Base-by-base conservation (phyloP, 2,329 filamentous ascomycete species). In the Verticillium isaacii region DNA sequence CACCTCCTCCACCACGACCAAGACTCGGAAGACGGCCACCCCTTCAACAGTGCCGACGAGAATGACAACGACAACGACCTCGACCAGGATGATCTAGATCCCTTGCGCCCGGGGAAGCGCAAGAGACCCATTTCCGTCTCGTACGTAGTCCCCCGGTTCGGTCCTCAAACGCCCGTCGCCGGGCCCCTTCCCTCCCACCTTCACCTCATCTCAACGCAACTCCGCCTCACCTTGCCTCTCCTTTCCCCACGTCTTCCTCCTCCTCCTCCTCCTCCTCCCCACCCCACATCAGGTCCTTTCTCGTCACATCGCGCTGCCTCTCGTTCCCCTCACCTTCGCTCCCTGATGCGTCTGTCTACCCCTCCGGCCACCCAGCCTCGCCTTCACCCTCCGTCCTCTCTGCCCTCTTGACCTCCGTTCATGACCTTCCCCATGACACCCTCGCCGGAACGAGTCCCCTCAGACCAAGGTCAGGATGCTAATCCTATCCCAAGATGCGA, bases 91-190 rank as follows among this genome's bases (percentile, higher is more conserved):
- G 76, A 77, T 60, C 70, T 75, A 57, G 78, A 82, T 58, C 70
- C 74, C 25, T 72, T 72, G 34, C 77, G 77, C 59, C 75, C 72
- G 64, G 79, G 82, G 62, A 88, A 88, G 73, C 82, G 85, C 65
- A 88, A 87, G 72, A 79, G 85, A 62, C 83, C 83, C 63, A 79
- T 86, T 58, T 86, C 84, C 63, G 84, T 86, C 64, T 86, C 84
- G 84, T 87, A 80, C 68, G 79, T 79, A 36, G 9, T 14, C 34
- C 9, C 7, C 9, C 41, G 41, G 41, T 25, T 50, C 41, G 41
- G 41, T 25, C 41, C n/a, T 50, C 41, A 50, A 50, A 6, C 41
- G 11, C 41, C 41, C 41, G 41, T 50, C n/a, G 41, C 41, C 41
- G 9, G 17, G 19, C 11, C 41, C 41, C 41, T n/a, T 45, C 14